These are phyloP conservation scores for Marasmius oreades DNA, from an alignment of 1,284 basidiomycete genomes.

Conservation along the genomic window DNA sequence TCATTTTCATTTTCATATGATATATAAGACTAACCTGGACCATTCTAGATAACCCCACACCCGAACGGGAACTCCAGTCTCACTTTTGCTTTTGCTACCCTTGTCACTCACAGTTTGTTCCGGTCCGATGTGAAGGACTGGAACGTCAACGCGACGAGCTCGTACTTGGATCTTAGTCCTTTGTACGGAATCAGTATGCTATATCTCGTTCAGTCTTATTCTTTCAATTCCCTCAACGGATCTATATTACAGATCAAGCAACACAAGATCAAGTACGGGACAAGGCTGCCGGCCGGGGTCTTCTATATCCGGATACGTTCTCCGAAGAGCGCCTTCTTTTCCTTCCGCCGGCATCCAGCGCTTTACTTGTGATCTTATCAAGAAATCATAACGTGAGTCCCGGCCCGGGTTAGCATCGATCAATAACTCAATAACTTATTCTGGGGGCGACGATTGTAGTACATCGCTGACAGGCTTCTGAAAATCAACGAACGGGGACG, in stretches of 20 bases:
- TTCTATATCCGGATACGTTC: constrained; percentile 41
- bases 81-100: constrained; percentile 45
- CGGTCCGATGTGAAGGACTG: constrained; percentile 33
- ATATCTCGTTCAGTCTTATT: too few species aligned
- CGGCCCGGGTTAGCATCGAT: neutral
- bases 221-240: too few species aligned
- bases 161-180: constrained; percentile 54
- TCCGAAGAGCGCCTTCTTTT: constrained; percentile 48
- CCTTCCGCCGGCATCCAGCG: constrained; percentile 47
- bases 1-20: neutral
- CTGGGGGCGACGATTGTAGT: constrained; percentile 25
- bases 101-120: constrained; percentile 46
- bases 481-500: constrained; percentile 46
- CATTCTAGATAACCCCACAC: constrained; percentile 29
- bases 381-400: constrained; percentile 46
- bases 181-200: constrained; percentile 38
- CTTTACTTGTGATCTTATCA: constrained; percentile 46
- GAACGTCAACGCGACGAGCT: constrained; percentile 50
- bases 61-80: constrained; percentile 45
- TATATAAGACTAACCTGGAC: neutral
- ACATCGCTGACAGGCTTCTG: constrained; percentile 48
- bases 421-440: neutral
- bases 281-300: constrained; percentile 37
- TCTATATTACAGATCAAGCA: constrained; percentile 34
- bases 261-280: constrained; percentile 38